Conservation (phyloP, 768 basidiomycete genomes). For the Suillus clintonianus region DNA sequence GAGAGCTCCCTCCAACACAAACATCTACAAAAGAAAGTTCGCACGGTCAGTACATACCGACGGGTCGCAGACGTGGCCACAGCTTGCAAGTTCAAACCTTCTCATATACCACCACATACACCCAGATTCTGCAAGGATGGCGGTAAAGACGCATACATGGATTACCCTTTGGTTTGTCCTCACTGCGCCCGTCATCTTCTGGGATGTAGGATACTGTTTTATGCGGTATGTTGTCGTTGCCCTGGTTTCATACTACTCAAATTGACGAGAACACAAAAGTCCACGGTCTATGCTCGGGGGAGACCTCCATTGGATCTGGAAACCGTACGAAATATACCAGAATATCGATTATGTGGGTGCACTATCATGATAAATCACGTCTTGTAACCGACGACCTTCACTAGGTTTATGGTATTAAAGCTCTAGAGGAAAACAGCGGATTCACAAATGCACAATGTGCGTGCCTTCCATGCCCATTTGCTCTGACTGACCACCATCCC, state of each 20-base stretch:
- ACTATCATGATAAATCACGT: constrained; percentile 31
- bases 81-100: constrained; percentile 1
- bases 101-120: constrained; percentile 1
- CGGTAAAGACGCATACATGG: constrained; percentile 55
- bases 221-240: constrained; percentile 57
- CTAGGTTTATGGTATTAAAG: constrained; percentile 73
- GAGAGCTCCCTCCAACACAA: background rate
- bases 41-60: constrained; percentile 7
- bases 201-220: constrained; percentile 85
- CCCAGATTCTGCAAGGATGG: constrained; percentile 36
- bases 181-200: constrained; percentile 52
- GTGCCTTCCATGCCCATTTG: constrained; percentile 18
- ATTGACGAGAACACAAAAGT: constrained; percentile 36
- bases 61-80: background rate
- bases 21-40: constrained; percentile 1
- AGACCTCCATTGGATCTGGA: constrained; percentile 91
- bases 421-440: constrained; percentile 66
- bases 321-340: constrained; percentile 78
- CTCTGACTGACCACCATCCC: background rate
- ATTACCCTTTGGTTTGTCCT: constrained; percentile 71
- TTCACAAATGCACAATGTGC: constrained; percentile 86
- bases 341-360: constrained; percentile 49
- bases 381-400: background rate
- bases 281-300: constrained; percentile 87
- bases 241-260: background rate